Evolutionary conservation across 2,329 filamentous ascomycete genomes (phyloP), one percentile per base, ranked within the genome.

Genomic region (Aspergillus sp.): DNA sequence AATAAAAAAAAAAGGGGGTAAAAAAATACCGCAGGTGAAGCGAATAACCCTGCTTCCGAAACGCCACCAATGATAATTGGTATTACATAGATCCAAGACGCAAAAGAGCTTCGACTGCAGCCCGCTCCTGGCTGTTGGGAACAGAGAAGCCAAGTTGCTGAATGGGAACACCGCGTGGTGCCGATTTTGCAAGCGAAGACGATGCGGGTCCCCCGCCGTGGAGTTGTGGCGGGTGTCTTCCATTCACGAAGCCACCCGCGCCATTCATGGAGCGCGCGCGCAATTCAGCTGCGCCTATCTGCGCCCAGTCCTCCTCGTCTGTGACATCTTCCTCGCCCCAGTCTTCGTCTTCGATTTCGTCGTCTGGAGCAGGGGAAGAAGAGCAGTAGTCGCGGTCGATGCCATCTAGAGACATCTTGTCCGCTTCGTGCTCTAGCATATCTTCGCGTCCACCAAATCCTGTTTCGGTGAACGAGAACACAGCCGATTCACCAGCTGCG

Each of bases 231-330:
- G 65, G 63, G 59, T 74, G 69, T 68, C 62, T 69, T 52, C 70
- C 70, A 59, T 71, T 68, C 46, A 76, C 63, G 57, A 77, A 72
- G 55, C 74, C 75, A 52, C 77, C 76, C 35, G 72, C 73, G 56
- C 70, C 80, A 75, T 73, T 80, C 66, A 78, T 78, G 70, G 74
- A 86, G 78, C 77, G 84, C 75, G 82, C 87, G 77, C 93, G 87
- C 65, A 97, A 83, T 64, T 91, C 90, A 55, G 90, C 91, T 31
- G 93, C 91, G 55, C 92, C 93, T 61, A 96, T 89, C 52, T 90
- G 86, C 47, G 90, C 91, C 93, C 93, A 97, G 76, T 98, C 93
- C 75, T 98, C 93, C 71, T 97, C 91, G 71, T 98, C 95, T 23
- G 95, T 98, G 59, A 90, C 84, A 70, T 96, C 91, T 66, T 90